These are phyloP conservation scores for Drosera capensis DNA, from an alignment of 148 eudicot species.

Conservation along the genomic window DNA sequence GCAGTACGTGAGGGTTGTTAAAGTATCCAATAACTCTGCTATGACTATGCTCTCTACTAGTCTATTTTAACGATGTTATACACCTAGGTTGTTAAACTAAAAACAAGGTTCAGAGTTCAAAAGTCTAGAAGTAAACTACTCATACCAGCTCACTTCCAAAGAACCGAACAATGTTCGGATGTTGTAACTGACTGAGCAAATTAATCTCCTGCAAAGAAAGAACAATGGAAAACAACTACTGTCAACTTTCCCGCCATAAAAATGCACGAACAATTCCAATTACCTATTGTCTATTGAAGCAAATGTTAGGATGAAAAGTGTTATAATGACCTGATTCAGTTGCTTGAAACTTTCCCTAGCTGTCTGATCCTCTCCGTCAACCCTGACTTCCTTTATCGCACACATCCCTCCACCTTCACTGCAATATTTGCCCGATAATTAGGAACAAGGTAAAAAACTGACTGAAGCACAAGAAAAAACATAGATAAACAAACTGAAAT, in stretches of 20 bases:
- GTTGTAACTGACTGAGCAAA: conserved; percentile 79
- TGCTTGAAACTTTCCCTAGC: conserved; percentile 84
- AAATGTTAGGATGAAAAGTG: background rate
- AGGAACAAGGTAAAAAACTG: background rate
- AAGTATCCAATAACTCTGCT: too few species aligned
- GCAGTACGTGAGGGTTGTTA: too few species aligned
- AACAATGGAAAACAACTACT: background rate
- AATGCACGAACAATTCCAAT: too few species aligned
- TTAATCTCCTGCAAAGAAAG: conserved; percentile 52
- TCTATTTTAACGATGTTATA: too few species aligned
- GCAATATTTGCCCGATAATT: conserved; percentile 11
- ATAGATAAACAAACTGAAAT: background rate
- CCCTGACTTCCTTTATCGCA: conserved; percentile 83
- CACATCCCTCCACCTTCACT: conserved; percentile 95
- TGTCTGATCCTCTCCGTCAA: conserved; percentile 63
- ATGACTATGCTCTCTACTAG: too few species aligned
- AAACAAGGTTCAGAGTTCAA: background rate
- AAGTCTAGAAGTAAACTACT: background rate
- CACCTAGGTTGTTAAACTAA: too few species aligned
- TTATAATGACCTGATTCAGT: conserved; percentile 64
- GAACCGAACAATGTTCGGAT: conserved; percentile 80
- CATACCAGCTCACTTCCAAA: conserved; percentile 86
- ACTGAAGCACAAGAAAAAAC: background rate
- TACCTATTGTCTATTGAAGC: too few species aligned
- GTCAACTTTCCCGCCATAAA: background rate